Evolutionary conservation across 805 yeast genomes (phyloP).

Genomic region (Alloascoidea africana): DNA sequence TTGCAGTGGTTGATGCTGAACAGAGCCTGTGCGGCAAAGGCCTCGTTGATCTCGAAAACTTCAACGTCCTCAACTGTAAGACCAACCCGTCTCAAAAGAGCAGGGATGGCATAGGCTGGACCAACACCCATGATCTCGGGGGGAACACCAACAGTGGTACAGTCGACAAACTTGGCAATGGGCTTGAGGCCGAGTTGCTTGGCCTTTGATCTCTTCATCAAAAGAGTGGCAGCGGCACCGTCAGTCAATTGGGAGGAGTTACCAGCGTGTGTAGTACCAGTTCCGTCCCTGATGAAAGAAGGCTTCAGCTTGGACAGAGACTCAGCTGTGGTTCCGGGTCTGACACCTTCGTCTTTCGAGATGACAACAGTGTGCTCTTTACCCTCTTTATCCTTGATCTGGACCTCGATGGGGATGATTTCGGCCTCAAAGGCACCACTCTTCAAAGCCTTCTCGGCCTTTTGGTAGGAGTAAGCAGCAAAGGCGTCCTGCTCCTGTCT

Average conservation of each 20-base stretch:
- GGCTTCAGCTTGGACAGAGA: conserved; percentile 67
- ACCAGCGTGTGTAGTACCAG: conserved; percentile 87
- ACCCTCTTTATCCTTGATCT: conserved; percentile 38
- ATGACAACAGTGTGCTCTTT: conserved; percentile 37
- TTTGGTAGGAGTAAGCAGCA: conserved; percentile 75
- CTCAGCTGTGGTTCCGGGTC: conserved; percentile 71
- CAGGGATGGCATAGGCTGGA: conserved; percentile 91
- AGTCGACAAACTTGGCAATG: conserved; percentile 66
- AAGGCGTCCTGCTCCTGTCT: conserved; percentile 74
- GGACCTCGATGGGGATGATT: conserved; percentile 66
- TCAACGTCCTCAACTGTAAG: conserved; percentile 50
- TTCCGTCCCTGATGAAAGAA: conserved; percentile 76
- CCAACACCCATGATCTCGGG: conserved; percentile 98
- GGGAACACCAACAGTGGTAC: conserved; percentile 81
- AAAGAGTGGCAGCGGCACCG: conserved; percentile 84
- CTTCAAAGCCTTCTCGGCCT: conserved; percentile 65
- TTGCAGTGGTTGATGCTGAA: conserved; percentile 53
- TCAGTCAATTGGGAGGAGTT: conserved; percentile 93
- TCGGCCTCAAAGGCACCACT: conserved; percentile 75
- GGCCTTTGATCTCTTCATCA: conserved; percentile 79
- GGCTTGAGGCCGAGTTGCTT: conserved; percentile 55
- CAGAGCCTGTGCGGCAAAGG: conserved; percentile 92
- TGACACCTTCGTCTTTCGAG: conserved; percentile 78
- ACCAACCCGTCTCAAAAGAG: conserved; percentile 46
- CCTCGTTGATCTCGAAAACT: conserved; percentile 86